Conservation (phyloP, 169 alveolate genomes). For the Eimeria tenella region DNA sequence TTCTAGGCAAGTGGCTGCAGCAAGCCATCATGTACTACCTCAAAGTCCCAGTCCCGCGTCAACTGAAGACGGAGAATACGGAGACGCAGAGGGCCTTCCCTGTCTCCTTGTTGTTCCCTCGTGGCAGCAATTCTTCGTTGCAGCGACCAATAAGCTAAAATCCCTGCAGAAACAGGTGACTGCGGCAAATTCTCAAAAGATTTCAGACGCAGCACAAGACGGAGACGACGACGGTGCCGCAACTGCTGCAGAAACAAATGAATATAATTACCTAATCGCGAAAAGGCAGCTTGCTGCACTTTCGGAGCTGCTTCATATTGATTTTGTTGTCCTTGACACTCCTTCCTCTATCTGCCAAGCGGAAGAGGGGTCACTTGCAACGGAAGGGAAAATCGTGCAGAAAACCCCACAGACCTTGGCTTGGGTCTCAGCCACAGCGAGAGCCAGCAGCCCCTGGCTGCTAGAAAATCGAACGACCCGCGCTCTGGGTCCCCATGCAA, state of each 20-base stretch:
- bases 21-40: too few relatives aligned
- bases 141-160: slow-evolving; percentile 37
- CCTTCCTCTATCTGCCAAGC: neutral
- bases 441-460: slow-evolving; percentile 66
- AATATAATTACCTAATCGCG: slow-evolving; percentile 7
- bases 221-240: slow-evolving; percentile 6
- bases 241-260: neutral
- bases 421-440: slow-evolving; percentile 20
- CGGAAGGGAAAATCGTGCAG: neutral
- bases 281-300: slow-evolving; percentile 24
- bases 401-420: neutral
- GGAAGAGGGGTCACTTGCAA: neutral
- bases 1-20: neutral
- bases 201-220: neutral
- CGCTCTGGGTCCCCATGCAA: slow-evolving; percentile 45
- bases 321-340: slow-evolving; percentile 39
- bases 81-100: neutral
- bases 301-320: slow-evolving; percentile 22
- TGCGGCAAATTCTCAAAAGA: neutral
- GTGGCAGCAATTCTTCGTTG: slow-evolving; percentile 55
- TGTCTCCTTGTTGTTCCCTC: slow-evolving; percentile 47
- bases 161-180: neutral
- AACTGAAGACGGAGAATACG: neutral
- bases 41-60: neutral
- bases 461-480: neutral